Percentiles rank a stretch among this genome's conserved stretches.
phyloP scores from a whole-genome alignment of 2,329 filamentous ascomycete species.

The Didymella keratinophila region DNA sequence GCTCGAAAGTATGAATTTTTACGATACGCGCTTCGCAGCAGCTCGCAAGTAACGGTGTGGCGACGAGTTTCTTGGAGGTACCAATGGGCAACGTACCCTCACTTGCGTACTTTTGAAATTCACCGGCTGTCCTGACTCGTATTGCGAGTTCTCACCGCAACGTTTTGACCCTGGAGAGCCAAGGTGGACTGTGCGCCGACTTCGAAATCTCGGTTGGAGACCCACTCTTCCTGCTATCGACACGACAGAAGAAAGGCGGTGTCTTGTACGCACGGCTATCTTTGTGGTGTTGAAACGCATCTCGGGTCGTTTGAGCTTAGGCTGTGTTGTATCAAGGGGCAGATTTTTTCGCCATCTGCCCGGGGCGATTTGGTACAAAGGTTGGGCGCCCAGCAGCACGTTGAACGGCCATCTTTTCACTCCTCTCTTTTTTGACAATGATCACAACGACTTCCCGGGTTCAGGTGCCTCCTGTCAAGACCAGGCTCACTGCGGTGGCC shows the following conservation, averaged over 20 bases:
- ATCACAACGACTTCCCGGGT: constrained; percentile 32
- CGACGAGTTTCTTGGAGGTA: no score
- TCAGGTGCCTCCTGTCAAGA: constrained; percentile 25
- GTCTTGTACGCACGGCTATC: constrained; percentile 28
- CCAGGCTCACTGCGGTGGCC: constrained; percentile 28
- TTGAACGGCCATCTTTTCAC: constrained; percentile 12
- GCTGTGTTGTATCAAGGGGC: constrained; percentile 24
- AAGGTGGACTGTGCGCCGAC: constrained; percentile 32
- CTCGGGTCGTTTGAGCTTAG: constrained; percentile 31
- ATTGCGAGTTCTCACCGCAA: constrained; percentile 19
- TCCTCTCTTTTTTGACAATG: constrained; percentile 17
- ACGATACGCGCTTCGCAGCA: background rate
- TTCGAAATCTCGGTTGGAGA: constrained; percentile 33
- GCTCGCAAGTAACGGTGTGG: background rate
- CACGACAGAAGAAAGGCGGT: constrained; percentile 32
- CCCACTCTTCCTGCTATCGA: constrained; percentile 28
- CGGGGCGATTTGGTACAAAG: constrained; percentile 24
- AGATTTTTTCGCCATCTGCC: constrained; percentile 27
- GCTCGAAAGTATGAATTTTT: constrained; percentile 1
- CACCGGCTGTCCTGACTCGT: constrained; percentile 7
- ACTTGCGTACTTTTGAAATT: background rate
- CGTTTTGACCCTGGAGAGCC: constrained; percentile 16
- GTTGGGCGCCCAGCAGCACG: constrained; percentile 13
- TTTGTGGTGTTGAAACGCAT: constrained; percentile 33
- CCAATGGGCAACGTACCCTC: background rate